phyloP scores from a whole-genome alignment of 306 rosid species.

The Cucurbita ficifolia region DNA sequence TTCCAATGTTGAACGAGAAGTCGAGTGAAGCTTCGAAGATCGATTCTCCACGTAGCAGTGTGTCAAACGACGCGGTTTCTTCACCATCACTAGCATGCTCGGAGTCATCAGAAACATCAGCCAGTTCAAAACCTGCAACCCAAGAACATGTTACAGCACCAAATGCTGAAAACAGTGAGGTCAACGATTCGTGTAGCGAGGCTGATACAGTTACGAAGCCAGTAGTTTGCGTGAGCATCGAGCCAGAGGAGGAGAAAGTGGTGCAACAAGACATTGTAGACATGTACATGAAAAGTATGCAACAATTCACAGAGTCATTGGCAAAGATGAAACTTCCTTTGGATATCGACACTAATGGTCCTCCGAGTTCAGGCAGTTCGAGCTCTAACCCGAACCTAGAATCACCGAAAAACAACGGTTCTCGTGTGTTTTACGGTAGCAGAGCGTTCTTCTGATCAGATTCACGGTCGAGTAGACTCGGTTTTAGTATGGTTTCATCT shows the following conservation, averaged over 20 bases:
- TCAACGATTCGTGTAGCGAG: slow-evolving; percentile 18
- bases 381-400: too few relatives aligned
- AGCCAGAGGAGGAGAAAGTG: too few relatives aligned
- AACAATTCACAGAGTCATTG: too few relatives aligned
- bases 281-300: too few relatives aligned
- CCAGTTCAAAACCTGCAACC: slow-evolving; percentile 19
- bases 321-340: too few relatives aligned
- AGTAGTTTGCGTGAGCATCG: slow-evolving; percentile 26
- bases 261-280: too few relatives aligned
- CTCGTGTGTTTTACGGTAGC: background rate
- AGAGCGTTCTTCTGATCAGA: background rate
- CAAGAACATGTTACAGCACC: slow-evolving; percentile 25
- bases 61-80: slow-evolving; percentile 41
- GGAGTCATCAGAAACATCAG: slow-evolving; percentile 32
- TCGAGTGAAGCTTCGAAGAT: slow-evolving; percentile 31
- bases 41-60: slow-evolving; percentile 55
- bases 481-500: slow-evolving; percentile 21
- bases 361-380: too few relatives aligned
- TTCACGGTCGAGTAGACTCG: too few relatives aligned
- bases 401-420: too few relatives aligned
- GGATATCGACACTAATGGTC: too few relatives aligned
- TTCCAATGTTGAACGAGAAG: slow-evolving; percentile 11
- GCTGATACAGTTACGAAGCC: slow-evolving; percentile 38
- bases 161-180: slow-evolving; percentile 18
- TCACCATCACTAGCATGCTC: slow-evolving; percentile 18